Percentiles rank a stretch among this genome's conserved stretches.
These are phyloP conservation scores for Vitellaria paradoxa DNA, from an alignment of 179 eudicot genomes.

Conservation along the genomic window DNA sequence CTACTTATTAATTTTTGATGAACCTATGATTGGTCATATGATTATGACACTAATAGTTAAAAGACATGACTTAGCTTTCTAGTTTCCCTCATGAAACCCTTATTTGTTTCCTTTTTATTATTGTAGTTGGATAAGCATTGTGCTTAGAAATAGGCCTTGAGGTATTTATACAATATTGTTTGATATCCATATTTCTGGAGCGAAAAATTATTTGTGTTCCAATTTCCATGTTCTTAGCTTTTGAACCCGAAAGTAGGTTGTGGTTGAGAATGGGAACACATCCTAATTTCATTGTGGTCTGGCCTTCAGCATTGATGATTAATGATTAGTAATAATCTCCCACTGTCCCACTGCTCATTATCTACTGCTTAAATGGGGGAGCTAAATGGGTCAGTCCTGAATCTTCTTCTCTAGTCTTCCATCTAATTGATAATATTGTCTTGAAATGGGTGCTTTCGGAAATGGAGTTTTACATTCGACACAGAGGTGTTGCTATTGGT, in stretches of 20 bases:
- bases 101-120: neutral
- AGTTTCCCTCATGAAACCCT: neutral
- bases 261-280: neutral
- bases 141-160: neutral
- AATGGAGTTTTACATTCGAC: no score
- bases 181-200: neutral
- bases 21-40: neutral
- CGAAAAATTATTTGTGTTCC: neutral
- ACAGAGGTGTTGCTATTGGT: no score
- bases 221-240: neutral
- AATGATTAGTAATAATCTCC: neutral
- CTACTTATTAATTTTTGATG: neutral
- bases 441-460: no score
- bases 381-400: no score
- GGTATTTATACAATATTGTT: neutral
- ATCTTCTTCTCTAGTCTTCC: no score
- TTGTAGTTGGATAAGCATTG: neutral
- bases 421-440: no score
- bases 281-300: neutral
- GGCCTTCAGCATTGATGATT: neutral
- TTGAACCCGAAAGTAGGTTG: neutral
- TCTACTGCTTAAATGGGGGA: no score
- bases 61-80: neutral
- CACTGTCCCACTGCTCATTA: no score
- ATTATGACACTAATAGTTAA: neutral